Evolutionary conservation across 2,329 filamentous ascomycete genomes (phyloP).

Genomic region (Colletotrichum spaethianum): DNA sequence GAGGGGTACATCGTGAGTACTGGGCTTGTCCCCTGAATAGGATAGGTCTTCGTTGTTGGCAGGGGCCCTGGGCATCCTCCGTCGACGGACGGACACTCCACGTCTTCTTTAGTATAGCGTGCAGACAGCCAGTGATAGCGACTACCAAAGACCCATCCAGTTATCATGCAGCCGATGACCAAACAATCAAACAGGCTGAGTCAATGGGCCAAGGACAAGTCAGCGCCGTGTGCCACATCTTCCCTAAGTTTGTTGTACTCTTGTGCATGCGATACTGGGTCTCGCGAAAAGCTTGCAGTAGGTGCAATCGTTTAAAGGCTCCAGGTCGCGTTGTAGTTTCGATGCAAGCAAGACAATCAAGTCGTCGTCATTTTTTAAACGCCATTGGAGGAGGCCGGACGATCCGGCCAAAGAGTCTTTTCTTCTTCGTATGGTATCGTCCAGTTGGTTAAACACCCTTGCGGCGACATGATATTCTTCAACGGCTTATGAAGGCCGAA

Average conservation of each 20-base stretch:
- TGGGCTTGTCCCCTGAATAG: constrained; percentile 18
- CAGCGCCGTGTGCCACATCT: constrained; percentile 8
- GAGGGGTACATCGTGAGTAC: constrained; percentile 29
- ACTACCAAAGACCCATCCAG: constrained; percentile 2
- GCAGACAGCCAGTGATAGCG: constrained; percentile 15
- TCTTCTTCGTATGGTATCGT: constrained; percentile 1
- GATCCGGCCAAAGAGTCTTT: constrained; percentile 12
- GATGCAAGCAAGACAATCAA: constrained; percentile 2
- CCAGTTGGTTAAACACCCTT: constrained; percentile 18
- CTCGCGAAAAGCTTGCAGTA: constrained; percentile 11
- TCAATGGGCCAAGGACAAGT: constrained; percentile 16
- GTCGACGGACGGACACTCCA: constrained; percentile 7
- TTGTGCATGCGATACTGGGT: constrained; percentile 7
- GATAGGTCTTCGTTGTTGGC: constrained; percentile 16
- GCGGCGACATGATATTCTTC: constrained; percentile 39
- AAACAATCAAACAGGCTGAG: constrained; percentile 23
- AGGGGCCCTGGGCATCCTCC: constrained; percentile 24
- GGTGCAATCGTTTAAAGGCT: neutral
- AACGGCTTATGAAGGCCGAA: constrained; percentile 37
- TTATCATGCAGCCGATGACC: constrained; percentile 24
- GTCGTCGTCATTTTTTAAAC: neutral
- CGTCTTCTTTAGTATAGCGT: constrained; percentile 5
- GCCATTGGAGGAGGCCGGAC: constrained; percentile 24
- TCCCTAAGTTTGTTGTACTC: neutral
- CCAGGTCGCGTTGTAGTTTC: constrained; percentile 8